Evolutionary conservation across 192 early-diverging fungal species (phyloP).

Genomic region (Backusella tuberculispora): DNA sequence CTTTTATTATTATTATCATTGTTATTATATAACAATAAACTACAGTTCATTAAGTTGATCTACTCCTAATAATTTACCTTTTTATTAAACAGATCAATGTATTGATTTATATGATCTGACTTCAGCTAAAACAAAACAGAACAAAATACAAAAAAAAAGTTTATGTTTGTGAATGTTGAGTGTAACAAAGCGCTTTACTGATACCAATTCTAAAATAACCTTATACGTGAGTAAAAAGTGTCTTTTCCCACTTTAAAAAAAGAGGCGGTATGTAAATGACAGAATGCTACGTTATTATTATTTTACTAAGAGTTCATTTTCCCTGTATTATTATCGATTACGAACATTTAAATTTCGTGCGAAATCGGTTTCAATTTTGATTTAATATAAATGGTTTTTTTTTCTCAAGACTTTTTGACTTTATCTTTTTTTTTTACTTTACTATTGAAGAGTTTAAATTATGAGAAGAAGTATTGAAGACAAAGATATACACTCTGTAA

Average conservation of each 20-base stretch:
- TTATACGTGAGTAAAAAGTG: not conserved
- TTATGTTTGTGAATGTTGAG: not conserved
- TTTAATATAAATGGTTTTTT: conserved; percentile 3
- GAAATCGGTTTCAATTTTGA: not conserved
- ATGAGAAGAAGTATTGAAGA: not conserved
- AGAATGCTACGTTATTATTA: not conserved
- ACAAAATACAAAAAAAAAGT: not conserved
- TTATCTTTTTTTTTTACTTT: not conserved
- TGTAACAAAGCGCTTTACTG: not conserved
- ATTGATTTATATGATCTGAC: too few species aligned
- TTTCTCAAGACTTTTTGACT: too few species aligned
- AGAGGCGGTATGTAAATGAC: not conserved
- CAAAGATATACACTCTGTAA: not conserved
- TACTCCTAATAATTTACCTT: too few species aligned
- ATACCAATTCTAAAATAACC: not conserved
- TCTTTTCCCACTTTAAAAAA: not conserved
- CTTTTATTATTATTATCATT: not conserved
- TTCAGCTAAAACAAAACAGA: too few species aligned
- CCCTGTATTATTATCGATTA: conserved; percentile 2
- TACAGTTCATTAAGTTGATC: too few species aligned
- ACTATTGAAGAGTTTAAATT: not conserved
- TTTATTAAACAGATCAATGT: too few species aligned
- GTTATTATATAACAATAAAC: not conserved
- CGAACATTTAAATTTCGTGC: conserved; percentile 14
- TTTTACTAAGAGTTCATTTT: not conserved